These are phyloP conservation scores for Russula foetens DNA, from an alignment of 768 basidiomycete genomes.

Conservation along the genomic window DNA sequence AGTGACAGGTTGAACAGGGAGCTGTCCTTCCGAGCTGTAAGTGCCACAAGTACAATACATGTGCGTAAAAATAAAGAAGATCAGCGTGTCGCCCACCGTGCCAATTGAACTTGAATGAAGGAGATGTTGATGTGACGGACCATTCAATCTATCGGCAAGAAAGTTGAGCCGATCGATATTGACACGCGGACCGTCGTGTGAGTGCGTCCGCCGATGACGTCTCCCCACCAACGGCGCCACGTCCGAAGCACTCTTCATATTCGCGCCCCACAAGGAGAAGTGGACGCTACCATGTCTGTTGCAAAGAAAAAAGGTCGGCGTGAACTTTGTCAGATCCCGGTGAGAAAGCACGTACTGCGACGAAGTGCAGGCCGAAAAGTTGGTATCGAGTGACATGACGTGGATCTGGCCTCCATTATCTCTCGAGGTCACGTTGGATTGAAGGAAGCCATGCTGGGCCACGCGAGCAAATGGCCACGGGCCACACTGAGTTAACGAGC, in stretches of 20 bases:
- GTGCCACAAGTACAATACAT: not conserved
- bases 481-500: conserved; percentile 1
- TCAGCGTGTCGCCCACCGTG: not conserved
- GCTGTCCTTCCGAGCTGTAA: not conserved
- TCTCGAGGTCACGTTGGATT: not conserved
- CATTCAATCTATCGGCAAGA: not conserved
- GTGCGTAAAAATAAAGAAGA: not conserved
- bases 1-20: not conserved
- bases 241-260: not conserved
- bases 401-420: not conserved
- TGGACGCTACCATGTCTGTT: not conserved
- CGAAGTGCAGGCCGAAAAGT: not conserved
- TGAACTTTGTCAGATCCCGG: not conserved
- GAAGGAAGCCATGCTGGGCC: not conserved
- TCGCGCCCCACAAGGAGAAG: not conserved
- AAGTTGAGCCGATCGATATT: not conserved
- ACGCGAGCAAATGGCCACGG: not conserved
- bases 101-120: not conserved
- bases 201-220: not conserved
- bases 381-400: not conserved
- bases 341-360: not conserved
- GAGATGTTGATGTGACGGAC: not conserved
- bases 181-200: not conserved
- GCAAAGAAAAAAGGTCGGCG: not conserved
- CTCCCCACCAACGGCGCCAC: no score